Evolutionary conservation across 2,329 filamentous ascomycete species (phyloP).

Genomic region (Aspergillus eucalypticola): DNA sequence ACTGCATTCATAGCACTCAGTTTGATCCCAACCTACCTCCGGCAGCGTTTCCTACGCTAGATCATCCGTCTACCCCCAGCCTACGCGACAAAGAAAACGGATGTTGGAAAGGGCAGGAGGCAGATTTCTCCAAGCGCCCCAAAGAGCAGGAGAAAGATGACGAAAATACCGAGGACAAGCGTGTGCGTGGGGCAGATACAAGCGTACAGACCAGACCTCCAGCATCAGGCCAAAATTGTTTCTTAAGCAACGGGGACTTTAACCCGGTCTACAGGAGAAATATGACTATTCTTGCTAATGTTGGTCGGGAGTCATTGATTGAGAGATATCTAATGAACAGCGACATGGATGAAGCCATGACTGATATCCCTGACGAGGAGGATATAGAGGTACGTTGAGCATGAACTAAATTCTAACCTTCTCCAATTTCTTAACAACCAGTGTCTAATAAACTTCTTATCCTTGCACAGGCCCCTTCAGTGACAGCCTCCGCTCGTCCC

Average conservation of each 20-base stretch:
- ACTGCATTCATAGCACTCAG: constrained; percentile 22
- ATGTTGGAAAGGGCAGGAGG: neutral
- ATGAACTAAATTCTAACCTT: neutral
- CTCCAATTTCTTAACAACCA: neutral
- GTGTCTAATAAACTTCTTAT: neutral
- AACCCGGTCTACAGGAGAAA: constrained; percentile 33
- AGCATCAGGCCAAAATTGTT: constrained; percentile 22
- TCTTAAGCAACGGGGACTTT: constrained; percentile 30
- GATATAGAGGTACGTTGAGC: constrained; percentile 8
- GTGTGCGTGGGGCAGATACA: neutral
- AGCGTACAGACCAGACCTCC: constrained; percentile 16
- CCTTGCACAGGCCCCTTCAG: neutral
- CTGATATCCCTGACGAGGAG: neutral
- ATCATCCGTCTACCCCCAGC: constrained; percentile 15
- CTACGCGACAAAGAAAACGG: neutral
- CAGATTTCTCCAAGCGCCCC: neutral
- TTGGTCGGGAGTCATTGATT: neutral
- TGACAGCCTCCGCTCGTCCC: constrained; percentile 9
- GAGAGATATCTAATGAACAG: constrained; percentile 23
- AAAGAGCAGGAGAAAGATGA: neutral
- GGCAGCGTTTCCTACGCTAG: constrained; percentile 45
- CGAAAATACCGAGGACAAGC: neutral
- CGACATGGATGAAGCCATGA: constrained; percentile 17
- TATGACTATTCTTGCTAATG: constrained; percentile 24
- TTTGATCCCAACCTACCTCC: constrained; percentile 44